Evolutionary conservation across 495 filamentous ascomycete species (phyloP).

Genomic region (Xylaria scruposa): DNA sequence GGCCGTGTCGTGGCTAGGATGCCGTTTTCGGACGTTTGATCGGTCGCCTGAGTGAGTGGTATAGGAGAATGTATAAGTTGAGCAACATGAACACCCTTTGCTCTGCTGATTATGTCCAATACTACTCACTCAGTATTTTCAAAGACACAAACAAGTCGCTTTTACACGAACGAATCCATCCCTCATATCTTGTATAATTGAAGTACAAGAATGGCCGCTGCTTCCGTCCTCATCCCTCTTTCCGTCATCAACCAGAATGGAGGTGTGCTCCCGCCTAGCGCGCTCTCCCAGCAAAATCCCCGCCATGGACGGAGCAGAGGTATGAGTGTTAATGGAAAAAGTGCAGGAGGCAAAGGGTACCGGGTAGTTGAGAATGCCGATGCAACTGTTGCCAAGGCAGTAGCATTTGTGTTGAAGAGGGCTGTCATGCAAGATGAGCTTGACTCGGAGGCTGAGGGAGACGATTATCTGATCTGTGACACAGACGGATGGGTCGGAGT

Average conservation of each 20-base stretch:
- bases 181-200: slow-evolving; percentile 2
- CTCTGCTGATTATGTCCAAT: slow-evolving; percentile 1
- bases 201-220: slow-evolving; percentile 41
- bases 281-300: slow-evolving; percentile 47
- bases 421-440: slow-evolving; percentile 44
- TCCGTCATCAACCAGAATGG: slow-evolving; percentile 44
- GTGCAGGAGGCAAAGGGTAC: slow-evolving; percentile 46
- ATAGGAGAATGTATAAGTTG: slow-evolving; percentile 24
- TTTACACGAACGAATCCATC: background rate
- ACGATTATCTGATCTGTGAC: slow-evolving; percentile 48
- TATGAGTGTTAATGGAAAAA: slow-evolving; percentile 49
- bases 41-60: slow-evolving; percentile 3
- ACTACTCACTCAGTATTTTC: background rate
- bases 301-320: slow-evolving; percentile 53
- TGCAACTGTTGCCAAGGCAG: slow-evolving; percentile 47
- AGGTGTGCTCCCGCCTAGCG: slow-evolving; percentile 53
- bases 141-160: slow-evolving; percentile 1
- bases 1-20: slow-evolving; percentile 21
- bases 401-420: slow-evolving; percentile 52
- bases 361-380: slow-evolving; percentile 52
- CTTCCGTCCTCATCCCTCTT: slow-evolving; percentile 42
- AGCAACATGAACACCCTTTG: background rate
- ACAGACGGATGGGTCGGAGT: slow-evolving; percentile 51
- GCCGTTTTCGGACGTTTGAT: slow-evolving; percentile 22
- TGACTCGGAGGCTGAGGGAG: slow-evolving; percentile 44